Conservation (phyloP, 306 rosid species). For the Sicyos baderoa region DNA sequence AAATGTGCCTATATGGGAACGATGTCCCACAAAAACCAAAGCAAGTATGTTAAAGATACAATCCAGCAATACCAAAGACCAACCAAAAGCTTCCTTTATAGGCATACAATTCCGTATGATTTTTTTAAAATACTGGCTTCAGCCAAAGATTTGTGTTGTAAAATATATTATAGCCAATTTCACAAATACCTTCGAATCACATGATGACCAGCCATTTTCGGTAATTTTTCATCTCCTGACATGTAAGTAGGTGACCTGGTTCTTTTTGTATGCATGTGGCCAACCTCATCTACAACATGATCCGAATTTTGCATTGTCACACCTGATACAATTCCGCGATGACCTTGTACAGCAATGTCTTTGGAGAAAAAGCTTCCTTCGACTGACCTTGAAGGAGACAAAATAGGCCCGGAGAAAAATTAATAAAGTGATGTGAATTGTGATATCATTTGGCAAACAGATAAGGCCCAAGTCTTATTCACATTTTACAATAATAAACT, state of each 20-base stretch:
- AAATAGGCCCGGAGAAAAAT: slow-evolving; percentile 32
- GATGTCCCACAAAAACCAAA: too few relatives aligned
- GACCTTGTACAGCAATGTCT: slow-evolving; percentile 34
- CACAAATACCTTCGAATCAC: slow-evolving; percentile 28
- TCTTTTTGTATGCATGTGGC: slow-evolving; percentile 37
- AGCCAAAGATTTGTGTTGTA: not conserved
- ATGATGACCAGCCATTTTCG: slow-evolving; percentile 32
- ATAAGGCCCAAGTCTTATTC: slow-evolving; percentile 12
- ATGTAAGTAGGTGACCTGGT: slow-evolving; percentile 34
- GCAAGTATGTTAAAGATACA: too few relatives aligned
- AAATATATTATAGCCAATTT: not conserved
- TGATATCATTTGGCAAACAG: not conserved
- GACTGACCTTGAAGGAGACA: slow-evolving; percentile 34
- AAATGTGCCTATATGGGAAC: too few relatives aligned
- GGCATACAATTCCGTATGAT: too few relatives aligned
- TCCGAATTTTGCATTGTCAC: slow-evolving; percentile 38
- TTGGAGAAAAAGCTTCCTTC: slow-evolving; percentile 20
- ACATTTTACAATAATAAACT: not conserved
- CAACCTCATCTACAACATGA: slow-evolving; percentile 36
- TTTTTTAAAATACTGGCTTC: not conserved
- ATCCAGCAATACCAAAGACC: too few relatives aligned
- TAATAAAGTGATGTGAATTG: slow-evolving; percentile 3
- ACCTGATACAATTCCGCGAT: slow-evolving; percentile 32
- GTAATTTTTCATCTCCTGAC: slow-evolving; percentile 31
- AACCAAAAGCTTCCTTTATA: too few relatives aligned